Percentiles rank a stretch among this genome's conserved stretches.
Conservation (phyloP, 805 yeast species). For the Zygosaccharomyces lentus region DNA sequence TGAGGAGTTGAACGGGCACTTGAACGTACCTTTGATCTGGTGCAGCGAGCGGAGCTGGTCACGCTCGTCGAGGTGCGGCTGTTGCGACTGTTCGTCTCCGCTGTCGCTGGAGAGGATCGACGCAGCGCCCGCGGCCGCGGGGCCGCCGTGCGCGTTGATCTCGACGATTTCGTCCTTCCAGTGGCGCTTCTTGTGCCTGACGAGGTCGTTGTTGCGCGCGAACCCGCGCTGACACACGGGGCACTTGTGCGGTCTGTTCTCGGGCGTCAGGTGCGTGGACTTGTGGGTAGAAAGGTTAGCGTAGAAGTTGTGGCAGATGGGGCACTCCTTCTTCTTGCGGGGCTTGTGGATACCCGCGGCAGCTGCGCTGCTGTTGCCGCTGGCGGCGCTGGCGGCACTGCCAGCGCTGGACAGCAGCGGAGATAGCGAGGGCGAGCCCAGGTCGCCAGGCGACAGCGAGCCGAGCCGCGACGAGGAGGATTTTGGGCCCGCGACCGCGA, state of each 20-base stretch:
- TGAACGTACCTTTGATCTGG: constrained; percentile 45
- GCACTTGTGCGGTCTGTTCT: constrained; percentile 74
- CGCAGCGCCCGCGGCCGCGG: constrained; percentile 4
- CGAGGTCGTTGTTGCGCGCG: constrained; percentile 80
- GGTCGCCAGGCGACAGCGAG: constrained; percentile 18
- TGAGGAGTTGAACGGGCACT: constrained; percentile 62
- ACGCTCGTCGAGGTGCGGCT: constrained; percentile 12
- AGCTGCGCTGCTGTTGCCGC: constrained; percentile 1
- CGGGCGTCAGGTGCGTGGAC: constrained; percentile 69
- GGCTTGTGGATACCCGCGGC: constrained; percentile 36
- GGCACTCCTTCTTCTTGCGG: constrained; percentile 67
- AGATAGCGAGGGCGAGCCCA: constrained; percentile 6
- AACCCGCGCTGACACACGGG: constrained; percentile 77
- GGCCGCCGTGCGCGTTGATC: constrained; percentile 7
- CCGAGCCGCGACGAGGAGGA: constrained; percentile 18
- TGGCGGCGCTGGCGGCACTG: constrained; percentile 2
- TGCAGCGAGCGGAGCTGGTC: constrained; percentile 30
- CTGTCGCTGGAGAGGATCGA: neutral
- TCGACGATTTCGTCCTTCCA: constrained; percentile 52
- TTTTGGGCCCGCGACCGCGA: neutral
- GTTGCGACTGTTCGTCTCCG: neutral
- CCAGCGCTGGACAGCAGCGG: constrained; percentile 3
- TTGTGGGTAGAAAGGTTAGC: constrained; percentile 81
- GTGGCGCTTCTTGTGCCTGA: constrained; percentile 82
- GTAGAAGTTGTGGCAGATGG: constrained; percentile 62